phyloP scores from a whole-genome alignment of 2,329 filamentous ascomycete species.

The Mycosphaerella sp. region DNA sequence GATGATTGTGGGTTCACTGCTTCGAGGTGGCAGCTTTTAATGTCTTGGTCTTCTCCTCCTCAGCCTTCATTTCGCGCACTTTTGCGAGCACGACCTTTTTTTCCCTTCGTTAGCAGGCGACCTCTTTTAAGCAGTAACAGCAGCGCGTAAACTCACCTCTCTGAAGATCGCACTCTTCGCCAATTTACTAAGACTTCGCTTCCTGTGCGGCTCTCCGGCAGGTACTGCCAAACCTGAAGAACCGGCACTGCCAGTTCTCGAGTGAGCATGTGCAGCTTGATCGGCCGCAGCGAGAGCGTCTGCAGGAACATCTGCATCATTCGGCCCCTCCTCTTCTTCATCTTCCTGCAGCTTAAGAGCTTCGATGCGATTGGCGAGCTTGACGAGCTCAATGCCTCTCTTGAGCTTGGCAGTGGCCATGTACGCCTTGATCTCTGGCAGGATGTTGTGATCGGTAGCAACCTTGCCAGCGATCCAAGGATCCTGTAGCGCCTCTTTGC shows the following conservation, averaged over 20 bases:
- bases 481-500: slow-evolving; percentile 36
- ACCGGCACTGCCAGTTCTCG: slow-evolving; percentile 10
- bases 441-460: slow-evolving; percentile 90
- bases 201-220: slow-evolving; percentile 31
- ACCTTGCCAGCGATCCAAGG: slow-evolving; percentile 83
- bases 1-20: neutral
- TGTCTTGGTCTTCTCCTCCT: slow-evolving; percentile 54
- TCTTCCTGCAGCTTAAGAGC: slow-evolving; percentile 90
- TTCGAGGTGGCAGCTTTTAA: slow-evolving; percentile 20
- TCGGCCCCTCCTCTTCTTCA: slow-evolving; percentile 63
- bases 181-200: slow-evolving; percentile 51
- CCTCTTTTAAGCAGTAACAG: neutral
- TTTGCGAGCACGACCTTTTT: slow-evolving; percentile 66
- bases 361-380: slow-evolving; percentile 91
- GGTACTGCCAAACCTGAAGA: slow-evolving; percentile 20
- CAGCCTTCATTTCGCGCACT: slow-evolving; percentile 83
- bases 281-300: slow-evolving; percentile 54
- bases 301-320: slow-evolving; percentile 54
- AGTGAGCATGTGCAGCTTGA: slow-evolving; percentile 28
- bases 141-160: slow-evolving; percentile 52
- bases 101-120: neutral
- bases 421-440: slow-evolving; percentile 94
- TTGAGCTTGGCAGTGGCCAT: slow-evolving; percentile 85
- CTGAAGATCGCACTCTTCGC: slow-evolving; percentile 75
- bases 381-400: slow-evolving; percentile 92